These are phyloP conservation scores for Mortierella antarctica DNA, from an alignment of 192 early-diverging fungal species.

Conservation along the genomic window DNA sequence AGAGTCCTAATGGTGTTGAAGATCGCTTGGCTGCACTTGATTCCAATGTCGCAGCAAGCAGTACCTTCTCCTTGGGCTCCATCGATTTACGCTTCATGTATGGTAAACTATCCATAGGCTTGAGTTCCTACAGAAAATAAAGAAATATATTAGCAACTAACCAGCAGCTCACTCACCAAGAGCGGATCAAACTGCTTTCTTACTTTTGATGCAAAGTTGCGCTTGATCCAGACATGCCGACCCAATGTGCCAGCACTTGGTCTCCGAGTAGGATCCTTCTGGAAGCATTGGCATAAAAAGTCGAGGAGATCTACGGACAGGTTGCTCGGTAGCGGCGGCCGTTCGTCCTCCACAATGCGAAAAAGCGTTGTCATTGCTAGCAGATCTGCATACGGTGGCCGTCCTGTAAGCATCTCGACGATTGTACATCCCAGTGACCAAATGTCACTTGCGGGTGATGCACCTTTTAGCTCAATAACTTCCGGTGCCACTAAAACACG, in stretches of 20 bases:
- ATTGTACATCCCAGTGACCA: constrained; percentile 95
- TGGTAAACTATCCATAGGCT: constrained; percentile 49
- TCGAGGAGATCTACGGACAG: constrained; percentile 82
- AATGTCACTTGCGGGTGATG: constrained; percentile 90
- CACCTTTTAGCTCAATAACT: constrained; percentile 91
- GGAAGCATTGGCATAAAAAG: constrained; percentile 88
- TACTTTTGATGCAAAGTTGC: constrained; percentile 52
- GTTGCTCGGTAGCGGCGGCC: constrained; percentile 85
- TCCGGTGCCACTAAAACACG: constrained; percentile 77
- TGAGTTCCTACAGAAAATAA: constrained; percentile 26
- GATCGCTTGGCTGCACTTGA: constrained; percentile 16
- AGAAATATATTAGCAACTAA: not conserved
- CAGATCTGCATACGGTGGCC: constrained; percentile 89
- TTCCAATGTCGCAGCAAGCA: constrained; percentile 2
- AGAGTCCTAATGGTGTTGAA: constrained; percentile 32
- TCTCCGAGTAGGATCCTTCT: constrained; percentile 79
- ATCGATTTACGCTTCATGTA: constrained; percentile 38
- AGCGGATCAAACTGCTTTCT: not conserved
- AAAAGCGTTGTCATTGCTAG: constrained; percentile 93
- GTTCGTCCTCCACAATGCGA: constrained; percentile 92
- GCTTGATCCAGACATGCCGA: constrained; percentile 80
- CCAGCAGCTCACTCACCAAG: not conserved
- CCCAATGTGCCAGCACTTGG: constrained; percentile 80
- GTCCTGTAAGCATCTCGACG: constrained; percentile 92
- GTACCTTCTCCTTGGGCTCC: constrained; percentile 31